Conservation (phyloP, 202 grass and related monocot species). For the Panicum hallii region DNA sequence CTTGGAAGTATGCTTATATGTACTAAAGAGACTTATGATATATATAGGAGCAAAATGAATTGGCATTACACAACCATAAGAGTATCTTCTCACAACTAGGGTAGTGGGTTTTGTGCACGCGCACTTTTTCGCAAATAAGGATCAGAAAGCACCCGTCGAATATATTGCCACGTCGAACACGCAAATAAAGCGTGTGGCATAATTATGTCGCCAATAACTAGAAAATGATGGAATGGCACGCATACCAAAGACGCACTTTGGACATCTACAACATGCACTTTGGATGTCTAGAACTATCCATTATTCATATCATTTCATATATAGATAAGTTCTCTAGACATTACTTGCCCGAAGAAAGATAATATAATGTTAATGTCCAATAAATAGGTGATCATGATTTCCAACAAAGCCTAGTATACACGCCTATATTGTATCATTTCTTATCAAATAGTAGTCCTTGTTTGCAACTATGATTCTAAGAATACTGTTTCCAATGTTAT, state of each 20-base stretch:
- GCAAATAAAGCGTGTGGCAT: neutral
- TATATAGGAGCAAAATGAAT: neutral
- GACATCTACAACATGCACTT: neutral
- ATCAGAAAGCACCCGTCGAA: neutral
- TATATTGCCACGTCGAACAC: neutral
- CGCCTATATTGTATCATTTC: no score
- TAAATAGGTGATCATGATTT: conserved; percentile 10
- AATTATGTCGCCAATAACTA: conserved; percentile 9
- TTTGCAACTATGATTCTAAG: neutral
- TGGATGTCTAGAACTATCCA: neutral
- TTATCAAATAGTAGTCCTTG: neutral
- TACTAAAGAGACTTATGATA: neutral
- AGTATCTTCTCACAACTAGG: neutral
- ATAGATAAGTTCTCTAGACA: neutral
- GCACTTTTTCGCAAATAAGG: neutral
- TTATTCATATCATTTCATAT: neutral
- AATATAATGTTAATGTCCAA: neutral
- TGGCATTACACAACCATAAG: neutral
- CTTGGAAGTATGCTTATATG: neutral
- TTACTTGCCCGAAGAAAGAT: neutral
- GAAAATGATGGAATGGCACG: neutral
- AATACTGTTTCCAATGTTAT: neutral
- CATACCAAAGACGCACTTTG: neutral
- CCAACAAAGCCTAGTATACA: neutral
- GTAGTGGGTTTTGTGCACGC: conserved; percentile 13